Evolutionary conservation across 2,329 filamentous ascomycete genomes (phyloP), one percentile per base, ranked within the genome.

Genomic region (Periconia sp.): DNA sequence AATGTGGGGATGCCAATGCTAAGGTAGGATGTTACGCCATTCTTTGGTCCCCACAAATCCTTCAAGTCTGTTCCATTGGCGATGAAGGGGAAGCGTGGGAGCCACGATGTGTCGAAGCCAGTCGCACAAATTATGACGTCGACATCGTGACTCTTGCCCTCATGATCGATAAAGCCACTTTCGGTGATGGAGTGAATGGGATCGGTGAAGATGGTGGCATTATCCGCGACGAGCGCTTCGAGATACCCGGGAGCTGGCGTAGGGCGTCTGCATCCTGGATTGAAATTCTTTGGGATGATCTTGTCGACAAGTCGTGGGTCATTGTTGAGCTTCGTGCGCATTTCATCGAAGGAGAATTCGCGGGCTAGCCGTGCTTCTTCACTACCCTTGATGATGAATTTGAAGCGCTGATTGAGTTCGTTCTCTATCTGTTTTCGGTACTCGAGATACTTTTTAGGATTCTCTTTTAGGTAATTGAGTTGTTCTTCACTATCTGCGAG

Each of bases 371-470:
- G 60, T 2, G 75, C 74, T 62, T 77, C 75, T 36, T 69, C 43
- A 5, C 69, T 73, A n/a, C 73, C 74, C 54, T 77, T 78, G 50
- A 77, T 65, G 54, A 79, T 79, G 60, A 80, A 75, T 32, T 76
- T 76, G 68, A 81, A 82, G 5, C 76, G 69, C 32, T 74, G 72
- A 46, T 80, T 81, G 12, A 82, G 66, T 46, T 77, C 74, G 45
- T 72, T 71, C 45, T 78, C 75, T 40, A 78, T 70, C 40, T 73
- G 67, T 54, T 75, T 76, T 46, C 73, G 70, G 48, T 77, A 77
- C 47, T 74, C 72, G 21, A 75, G 65, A 37, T 76, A 76, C 28
- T 72, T 72, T 25, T 69, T 59, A 0, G 74, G 73, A 36, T 76
- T 69, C 3, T 72, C 50, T 35, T 63, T 45, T 4, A 75, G 61